Evolutionary conservation across 2,329 filamentous ascomycete species (phyloP), one percentile per base, ranked within the genome.

Genomic region (Colletotrichum truncatum): DNA sequence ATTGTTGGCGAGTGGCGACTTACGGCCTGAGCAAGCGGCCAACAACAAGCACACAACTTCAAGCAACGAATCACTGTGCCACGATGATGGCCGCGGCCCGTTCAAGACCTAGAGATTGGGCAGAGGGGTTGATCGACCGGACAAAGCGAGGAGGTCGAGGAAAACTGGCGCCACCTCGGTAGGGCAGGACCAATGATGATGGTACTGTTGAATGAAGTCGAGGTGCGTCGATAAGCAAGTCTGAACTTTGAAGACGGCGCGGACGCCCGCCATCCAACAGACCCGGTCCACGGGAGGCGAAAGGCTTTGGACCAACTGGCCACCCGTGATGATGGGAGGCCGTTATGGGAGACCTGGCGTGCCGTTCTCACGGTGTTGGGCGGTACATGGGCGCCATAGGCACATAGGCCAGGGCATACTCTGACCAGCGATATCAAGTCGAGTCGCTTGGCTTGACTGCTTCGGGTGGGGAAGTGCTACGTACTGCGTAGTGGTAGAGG

Each of bases 181-280:
- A 34, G 30, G 23, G 11, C 14, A 56, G 49, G n/a, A 14, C 63
- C 58, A 66, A 63, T 38, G 43, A 49, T 21, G 25, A 16, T 6
- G 12, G 32, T 26, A 18, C 6, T 9, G 21, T 28, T 43, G 41
- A 45, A 21, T 28, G 39, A 18, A 7, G 18, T 18, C 43, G 63
- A 41, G 34, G 16, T 41, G 39, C 34, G 63, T 55, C 34, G 26
- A 25, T 28, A 32, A n/a, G 41, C 36, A 23, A 23, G 4, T 18
- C n/a, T 3, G 12, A 26, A 38, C 10, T 4, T 43, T 11, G 30
- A 9, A 23, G 41, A 39, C 25, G 28, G 49, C 56, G 41, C 56
- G 48, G 62, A 54, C 48, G 62, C 56, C 62, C 62, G 62, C 18
- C 36, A 61, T 43, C 34, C 4, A 21, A n/a, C 32, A 51, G 51